Evolutionary conservation across 306 rosid species (phyloP).

Genomic region (Prunus mira): DNA sequence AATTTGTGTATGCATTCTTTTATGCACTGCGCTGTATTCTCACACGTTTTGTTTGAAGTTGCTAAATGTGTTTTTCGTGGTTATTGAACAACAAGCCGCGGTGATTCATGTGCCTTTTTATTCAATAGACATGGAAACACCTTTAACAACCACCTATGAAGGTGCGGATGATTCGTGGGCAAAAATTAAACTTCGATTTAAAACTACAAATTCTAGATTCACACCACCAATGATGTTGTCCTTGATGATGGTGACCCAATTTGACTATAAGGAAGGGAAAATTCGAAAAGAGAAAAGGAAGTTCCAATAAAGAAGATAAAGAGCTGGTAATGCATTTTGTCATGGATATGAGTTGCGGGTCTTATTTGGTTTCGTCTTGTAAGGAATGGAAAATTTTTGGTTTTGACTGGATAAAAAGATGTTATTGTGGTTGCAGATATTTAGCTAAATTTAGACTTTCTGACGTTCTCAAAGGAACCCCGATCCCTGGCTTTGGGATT

Average conservation of each 20-base stretch:
- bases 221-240: neutral
- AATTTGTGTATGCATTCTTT: neutral
- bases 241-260: neutral
- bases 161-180: no score
- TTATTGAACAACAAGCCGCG: no score
- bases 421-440: neutral
- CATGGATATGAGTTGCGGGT: neutral
- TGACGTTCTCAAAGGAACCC: constrained; percentile 20
- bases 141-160: no score
- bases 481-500: constrained; percentile 8
- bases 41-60: neutral
- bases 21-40: neutral
- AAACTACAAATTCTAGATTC: no score
- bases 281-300: neutral
- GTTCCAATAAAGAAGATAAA: neutral
- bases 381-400: neutral
- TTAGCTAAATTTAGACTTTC: constrained; percentile 31
- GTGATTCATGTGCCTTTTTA: no score
- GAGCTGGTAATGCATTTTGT: neutral
- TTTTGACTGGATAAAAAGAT: neutral
- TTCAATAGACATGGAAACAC: no score
- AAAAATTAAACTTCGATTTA: no score
- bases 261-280: neutral
- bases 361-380: neutral
- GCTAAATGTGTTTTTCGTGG: no score